These are phyloP conservation scores for Arabidopsis thaliana DNA, from an alignment of 345 rosid genomes.

Conservation along the genomic window DNA sequence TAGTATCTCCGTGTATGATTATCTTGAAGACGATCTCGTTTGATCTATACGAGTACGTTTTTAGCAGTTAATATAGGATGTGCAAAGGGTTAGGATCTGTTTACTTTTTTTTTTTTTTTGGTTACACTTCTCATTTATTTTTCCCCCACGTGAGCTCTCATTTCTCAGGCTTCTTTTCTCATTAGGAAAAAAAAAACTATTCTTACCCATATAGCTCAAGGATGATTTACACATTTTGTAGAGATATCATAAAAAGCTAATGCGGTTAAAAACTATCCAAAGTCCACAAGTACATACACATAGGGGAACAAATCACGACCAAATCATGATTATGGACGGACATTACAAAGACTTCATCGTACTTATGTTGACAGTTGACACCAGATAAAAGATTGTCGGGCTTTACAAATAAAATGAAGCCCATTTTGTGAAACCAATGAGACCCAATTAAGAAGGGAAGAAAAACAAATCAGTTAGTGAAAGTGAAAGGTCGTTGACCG, in stretches of 20 bases:
- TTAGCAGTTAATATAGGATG: conserved; percentile 10
- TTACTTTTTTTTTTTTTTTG: neutral
- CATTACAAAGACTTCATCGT: neutral
- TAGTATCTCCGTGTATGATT: conserved; percentile 76
- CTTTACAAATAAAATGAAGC: conserved; percentile 27
- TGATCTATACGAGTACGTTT: conserved; percentile 12
- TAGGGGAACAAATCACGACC: neutral
- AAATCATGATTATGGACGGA: neutral
- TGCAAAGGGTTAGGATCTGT: conserved; percentile 5
- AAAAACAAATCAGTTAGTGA: neutral
- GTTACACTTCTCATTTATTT: neutral
- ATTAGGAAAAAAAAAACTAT: neutral
- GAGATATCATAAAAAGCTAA: neutral
- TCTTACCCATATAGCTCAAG: neutral
- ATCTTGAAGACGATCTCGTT: conserved; percentile 37
- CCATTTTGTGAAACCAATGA: conserved; percentile 13
- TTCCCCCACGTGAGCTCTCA: neutral
- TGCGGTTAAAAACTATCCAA: neutral
- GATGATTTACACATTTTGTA: neutral
- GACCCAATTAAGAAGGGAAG: conserved; percentile 24
- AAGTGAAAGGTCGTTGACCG: conserved; percentile 21
- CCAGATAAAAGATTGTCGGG: neutral
- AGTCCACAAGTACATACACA: neutral
- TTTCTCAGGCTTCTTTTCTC: conserved; percentile 10
- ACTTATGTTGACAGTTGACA: neutral